Conservation (phyloP, 768 basidiomycete species). For the Amanita jacksonii region DNA sequence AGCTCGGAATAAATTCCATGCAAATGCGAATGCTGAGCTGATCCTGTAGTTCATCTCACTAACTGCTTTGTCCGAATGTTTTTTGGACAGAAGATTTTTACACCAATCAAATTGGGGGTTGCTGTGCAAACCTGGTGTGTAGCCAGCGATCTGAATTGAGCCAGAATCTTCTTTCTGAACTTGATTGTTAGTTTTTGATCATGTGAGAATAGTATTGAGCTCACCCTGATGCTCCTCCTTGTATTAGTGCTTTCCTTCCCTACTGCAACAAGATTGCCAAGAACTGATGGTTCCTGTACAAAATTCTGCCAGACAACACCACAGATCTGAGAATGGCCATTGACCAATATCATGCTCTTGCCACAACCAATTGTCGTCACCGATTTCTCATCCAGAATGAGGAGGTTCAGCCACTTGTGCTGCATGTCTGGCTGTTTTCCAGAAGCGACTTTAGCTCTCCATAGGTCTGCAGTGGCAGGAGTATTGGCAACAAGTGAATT, state of each 20-base stretch:
- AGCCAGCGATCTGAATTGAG: conserved; percentile 3
- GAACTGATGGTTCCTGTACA: too few species aligned
- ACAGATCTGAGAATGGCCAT: too few species aligned
- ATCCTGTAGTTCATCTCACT: not conserved
- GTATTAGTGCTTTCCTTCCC: not conserved
- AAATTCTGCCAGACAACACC: too few species aligned
- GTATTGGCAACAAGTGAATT: too few species aligned
- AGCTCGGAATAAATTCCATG: conserved; percentile 4
- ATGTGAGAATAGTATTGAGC: not conserved
- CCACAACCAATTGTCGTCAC: too few species aligned
- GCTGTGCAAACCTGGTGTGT: not conserved
- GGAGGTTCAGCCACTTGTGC: too few species aligned
- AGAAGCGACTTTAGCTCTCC: too few species aligned
- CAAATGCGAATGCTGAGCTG: conserved; percentile 7
- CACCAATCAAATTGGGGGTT: conserved; percentile 3
- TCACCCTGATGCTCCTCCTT: not conserved
- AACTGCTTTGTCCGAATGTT: not conserved
- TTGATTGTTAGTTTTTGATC: not conserved
- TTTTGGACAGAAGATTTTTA: conserved; percentile 5
- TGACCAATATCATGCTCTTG: too few species aligned
- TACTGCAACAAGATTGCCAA: not conserved
- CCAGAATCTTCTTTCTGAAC: conserved; percentile 5
- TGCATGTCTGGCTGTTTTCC: too few species aligned
- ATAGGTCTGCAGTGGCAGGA: too few species aligned
- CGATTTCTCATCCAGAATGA: too few species aligned